Conservation (phyloP, 2,329 filamentous ascomycete species). For the Talaromyces sp. region DNA sequence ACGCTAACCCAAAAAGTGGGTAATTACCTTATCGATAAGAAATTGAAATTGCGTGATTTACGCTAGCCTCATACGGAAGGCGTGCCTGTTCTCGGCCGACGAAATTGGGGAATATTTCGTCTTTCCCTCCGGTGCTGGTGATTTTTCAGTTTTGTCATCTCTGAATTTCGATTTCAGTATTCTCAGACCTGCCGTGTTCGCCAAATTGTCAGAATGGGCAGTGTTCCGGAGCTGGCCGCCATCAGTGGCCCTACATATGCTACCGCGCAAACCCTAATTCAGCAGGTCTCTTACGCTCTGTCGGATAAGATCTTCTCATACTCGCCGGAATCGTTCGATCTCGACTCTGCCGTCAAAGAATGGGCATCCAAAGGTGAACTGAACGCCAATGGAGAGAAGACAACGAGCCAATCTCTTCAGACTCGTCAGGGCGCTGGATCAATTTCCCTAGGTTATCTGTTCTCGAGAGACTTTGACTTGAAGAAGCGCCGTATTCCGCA, state of each 20-base stretch:
- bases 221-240: slow-evolving; percentile 40
- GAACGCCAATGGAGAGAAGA: slow-evolving; percentile 78
- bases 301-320: slow-evolving; percentile 98
- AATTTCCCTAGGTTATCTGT: slow-evolving; percentile 92
- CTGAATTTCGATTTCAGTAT: not conserved
- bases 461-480: slow-evolving; percentile 92
- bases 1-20: not conserved
- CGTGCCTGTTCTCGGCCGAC: slow-evolving; percentile 6
- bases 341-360: slow-evolving; percentile 73
- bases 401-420: slow-evolving; percentile 73
- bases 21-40: slow-evolving; percentile 13
- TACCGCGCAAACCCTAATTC: slow-evolving; percentile 86
- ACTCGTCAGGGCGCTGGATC: slow-evolving; percentile 83
- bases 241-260: slow-evolving; percentile 87
- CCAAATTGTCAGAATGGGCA: slow-evolving; percentile 3
- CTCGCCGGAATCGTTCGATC: slow-evolving; percentile 86
- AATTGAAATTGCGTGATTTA: slow-evolving; percentile 14
- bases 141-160: slow-evolving; percentile 7
- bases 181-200: not conserved
- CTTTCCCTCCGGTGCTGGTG: not conserved
- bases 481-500: slow-evolving; percentile 88
- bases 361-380: slow-evolving; percentile 66
- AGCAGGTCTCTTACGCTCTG: slow-evolving; percentile 90
- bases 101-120: not conserved
- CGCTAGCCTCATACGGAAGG: slow-evolving; percentile 11